phyloP scores from a whole-genome alignment of 176 grass and related monocot species.

The Phoenix dactylifera region DNA sequence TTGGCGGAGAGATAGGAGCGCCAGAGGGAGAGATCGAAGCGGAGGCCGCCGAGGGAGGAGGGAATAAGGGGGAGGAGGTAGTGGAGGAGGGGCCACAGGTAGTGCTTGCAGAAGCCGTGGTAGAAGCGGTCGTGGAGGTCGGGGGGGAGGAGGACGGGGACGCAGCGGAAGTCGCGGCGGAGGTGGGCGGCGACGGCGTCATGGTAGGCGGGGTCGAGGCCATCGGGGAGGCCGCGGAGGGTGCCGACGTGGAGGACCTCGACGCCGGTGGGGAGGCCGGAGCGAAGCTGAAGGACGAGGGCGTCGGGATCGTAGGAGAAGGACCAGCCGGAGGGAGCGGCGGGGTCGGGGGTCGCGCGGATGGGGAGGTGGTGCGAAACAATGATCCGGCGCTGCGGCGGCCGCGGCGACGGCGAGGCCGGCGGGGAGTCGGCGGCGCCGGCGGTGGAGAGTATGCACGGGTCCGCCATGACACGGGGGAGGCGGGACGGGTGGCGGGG shows the following conservation, averaged over 20 bases:
- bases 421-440: not conserved
- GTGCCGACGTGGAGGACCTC: conserved; percentile 32
- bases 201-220: not conserved
- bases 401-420: not conserved
- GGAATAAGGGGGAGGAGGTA: conserved; percentile 21
- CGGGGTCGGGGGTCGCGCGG: conserved; percentile 25
- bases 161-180: conserved; percentile 24
- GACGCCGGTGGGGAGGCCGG: conserved; percentile 8
- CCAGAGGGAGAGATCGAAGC: conserved; percentile 12
- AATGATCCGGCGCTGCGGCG: conserved; percentile 35
- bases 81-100: conserved; percentile 56
- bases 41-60: conserved; percentile 8
- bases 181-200: conserved; percentile 24
- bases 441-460: not conserved
- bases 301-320: conserved; percentile 42
- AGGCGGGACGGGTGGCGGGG: not conserved
- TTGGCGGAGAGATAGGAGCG: conserved; percentile 16
- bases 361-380: conserved; percentile 66
- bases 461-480: conserved; percentile 5
- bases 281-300: conserved; percentile 33
- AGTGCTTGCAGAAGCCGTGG: conserved; percentile 40
- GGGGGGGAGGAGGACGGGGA: conserved; percentile 31
- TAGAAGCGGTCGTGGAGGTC: conserved; percentile 27
- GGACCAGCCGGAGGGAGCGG: conserved; percentile 23
- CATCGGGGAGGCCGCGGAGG: conserved; percentile 15